Evolutionary conservation across 768 basidiomycete genomes (phyloP), one percentile per base, ranked within the genome.

Genomic region (Pleurotus tuber-regium): DNA sequence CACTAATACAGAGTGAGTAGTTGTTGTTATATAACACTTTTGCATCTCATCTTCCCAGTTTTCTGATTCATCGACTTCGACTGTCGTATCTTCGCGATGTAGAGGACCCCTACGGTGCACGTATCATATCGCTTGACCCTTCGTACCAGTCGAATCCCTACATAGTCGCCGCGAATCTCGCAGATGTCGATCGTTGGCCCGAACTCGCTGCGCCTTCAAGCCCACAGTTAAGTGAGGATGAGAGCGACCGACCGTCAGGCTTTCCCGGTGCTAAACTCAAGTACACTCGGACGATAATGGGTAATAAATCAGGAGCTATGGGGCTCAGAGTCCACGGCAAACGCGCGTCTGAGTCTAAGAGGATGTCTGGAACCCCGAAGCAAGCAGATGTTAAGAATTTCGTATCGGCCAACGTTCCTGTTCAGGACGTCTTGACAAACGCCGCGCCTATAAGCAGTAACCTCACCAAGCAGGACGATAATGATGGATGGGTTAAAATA

Each of bases 281-380:
- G 62, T 87, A 95, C 66, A 89, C 91, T 4, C 84, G 87, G 60
- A 97, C 95, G 2, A 96, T 97, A 61, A 85, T 94, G 77, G 91
- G 84, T 3, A 77, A 78, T 12, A 76, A 82, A 21, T 76, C 80
- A 0, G 90, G 89, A 3, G 89, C 78, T 0, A 63, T 87, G 1
- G 94, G 94, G 0, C 77, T 95, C 69, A 76, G 93, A 19, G 86
- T 92, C 2, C 70, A 79, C 23, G 92, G 83, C 1, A 83, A 84
- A 57, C 72, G 84, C 12, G 67, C 62, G 0, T 81, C 81, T 2
- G 70, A 73, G 1, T 79, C 82, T 7, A 79, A 78, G 52, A 75
- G 82, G 21, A 61, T 74, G 36, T 78, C 78, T 1, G 65, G 65
- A 4, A 68, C 70, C 4, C 66, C 68, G 5, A 66, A 57, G 26